Evolutionary conservation across 305 asterid species (phyloP).

Genomic region (Solanum chacoense): DNA sequence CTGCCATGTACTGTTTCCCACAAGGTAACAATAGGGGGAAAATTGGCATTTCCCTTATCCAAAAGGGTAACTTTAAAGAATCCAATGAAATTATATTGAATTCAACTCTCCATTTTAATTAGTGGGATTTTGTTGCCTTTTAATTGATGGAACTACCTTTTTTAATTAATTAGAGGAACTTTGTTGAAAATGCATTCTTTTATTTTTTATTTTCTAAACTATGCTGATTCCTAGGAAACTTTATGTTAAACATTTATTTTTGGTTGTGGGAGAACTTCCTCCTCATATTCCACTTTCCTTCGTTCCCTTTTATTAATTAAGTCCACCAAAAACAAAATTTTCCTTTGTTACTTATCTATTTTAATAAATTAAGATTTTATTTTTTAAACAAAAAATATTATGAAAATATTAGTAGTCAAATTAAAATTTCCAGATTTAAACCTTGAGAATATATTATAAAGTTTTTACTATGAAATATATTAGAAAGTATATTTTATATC

Average conservation of each 20-base stretch:
- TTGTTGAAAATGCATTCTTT: not conserved
- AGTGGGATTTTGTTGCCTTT: not conserved
- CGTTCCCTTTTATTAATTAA: not conserved
- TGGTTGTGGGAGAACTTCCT: not conserved
- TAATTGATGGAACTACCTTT: not conserved
- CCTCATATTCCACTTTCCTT: not conserved
- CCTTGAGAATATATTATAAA: not conserved
- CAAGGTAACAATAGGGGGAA: slow-evolving; percentile 22
- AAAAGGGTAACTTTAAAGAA: slow-evolving; percentile 1
- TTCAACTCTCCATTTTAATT: not conserved
- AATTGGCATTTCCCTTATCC: slow-evolving; percentile 3
- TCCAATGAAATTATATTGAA: slow-evolving; percentile 17
- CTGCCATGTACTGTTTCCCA: slow-evolving; percentile 19
- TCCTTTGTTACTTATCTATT: not conserved
- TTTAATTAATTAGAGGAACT: not conserved
- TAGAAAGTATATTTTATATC: not conserved
- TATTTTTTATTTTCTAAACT: slow-evolving; percentile 5
- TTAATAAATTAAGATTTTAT: not conserved
- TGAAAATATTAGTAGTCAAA: not conserved
- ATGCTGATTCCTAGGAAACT: slow-evolving; percentile 22
- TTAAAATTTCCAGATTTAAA: not conserved
- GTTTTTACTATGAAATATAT: not conserved
- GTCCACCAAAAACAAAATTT: not conserved
- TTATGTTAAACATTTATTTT: not conserved
- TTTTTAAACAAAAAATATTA: not conserved